Percentiles rank a stretch among this genome's conserved stretches.
Conservation (phyloP, 495 filamentous ascomycete species). For the Neurospora discreta region DNA sequence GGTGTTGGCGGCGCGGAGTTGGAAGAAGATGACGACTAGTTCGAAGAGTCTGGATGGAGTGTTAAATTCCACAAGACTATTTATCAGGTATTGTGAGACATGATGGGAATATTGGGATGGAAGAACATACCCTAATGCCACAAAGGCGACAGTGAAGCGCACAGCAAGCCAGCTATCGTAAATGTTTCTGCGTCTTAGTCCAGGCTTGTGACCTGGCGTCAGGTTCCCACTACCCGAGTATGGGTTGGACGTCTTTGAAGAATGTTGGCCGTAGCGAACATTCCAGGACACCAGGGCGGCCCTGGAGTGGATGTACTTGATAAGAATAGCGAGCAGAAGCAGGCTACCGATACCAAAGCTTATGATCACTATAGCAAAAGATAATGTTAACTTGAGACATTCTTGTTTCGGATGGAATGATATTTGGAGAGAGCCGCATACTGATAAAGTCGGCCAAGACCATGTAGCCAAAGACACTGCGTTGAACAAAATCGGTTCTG, state of each 20-base stretch:
- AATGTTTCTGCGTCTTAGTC: conserved; percentile 14
- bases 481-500: conserved; percentile 16
- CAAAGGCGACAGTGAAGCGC: conserved; percentile 35
- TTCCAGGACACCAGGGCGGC: conserved; percentile 27
- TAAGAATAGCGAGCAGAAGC: conserved; percentile 30
- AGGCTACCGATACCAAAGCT: conserved; percentile 29
- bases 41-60: conserved; percentile 22
- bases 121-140: conserved; percentile 24
- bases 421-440: conserved; percentile 13
- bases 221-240: background rate
- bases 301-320: conserved; percentile 35
- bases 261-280: conserved; percentile 19
- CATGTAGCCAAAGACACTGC: conserved; percentile 23
- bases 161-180: conserved; percentile 38
- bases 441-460: conserved; percentile 30
- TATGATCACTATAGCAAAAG: conserved; percentile 22
- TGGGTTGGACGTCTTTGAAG: conserved; percentile 6
- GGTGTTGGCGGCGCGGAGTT: conserved; percentile 25
- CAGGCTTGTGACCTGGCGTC: conserved; percentile 1
- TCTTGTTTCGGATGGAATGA: background rate
- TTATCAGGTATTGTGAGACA: too few relatives aligned
- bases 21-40: conserved; percentile 29
- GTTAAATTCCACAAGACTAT: background rate
- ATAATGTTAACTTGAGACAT: background rate
- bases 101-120: background rate